Evolutionary conservation across 371 early-diverging fungal genomes (phyloP), one percentile per base, ranked within the genome.

Genomic region (Nematocida parisii): DNA sequence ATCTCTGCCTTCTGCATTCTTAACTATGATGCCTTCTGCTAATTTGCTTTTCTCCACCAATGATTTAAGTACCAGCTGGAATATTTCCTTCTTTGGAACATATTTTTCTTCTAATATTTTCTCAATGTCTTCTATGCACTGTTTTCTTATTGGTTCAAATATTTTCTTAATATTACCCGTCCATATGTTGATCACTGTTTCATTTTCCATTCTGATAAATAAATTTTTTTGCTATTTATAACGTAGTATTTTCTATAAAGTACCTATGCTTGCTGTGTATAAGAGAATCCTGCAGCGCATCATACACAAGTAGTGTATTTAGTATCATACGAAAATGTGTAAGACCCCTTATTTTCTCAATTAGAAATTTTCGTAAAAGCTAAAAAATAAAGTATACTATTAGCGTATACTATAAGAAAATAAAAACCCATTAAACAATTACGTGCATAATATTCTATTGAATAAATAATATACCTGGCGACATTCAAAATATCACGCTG

Each of bases 181-280:
- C 42, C 42, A 22, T 15, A 64, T 64, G 22, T 42, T 42, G 44
- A 45, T 45, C 64, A 64, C 27, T 39, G 27, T 39, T 13, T 44
- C 44, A n/a, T 13, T 7, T n/a, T 64, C 64, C 64, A 64, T 64
- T 27, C 7, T 33, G 44, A 33, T 42, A 42, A 64, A 64, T 64
- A 42, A 64, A 64, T 3, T 40, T 64, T 64, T 64, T 27, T 5
- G 42, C 61, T 13, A 61, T 61, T 61, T n/a, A 61, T n/a, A 33
- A 33, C 33, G 33, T 33, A 33, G 2, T 33, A 33, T 33, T 33
- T 33, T 33, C 33, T 33, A 18, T 54, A 54, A 54, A 18, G 55
- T 20, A 18, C 55, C 20, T 18, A 54, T 15, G 55, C 55, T 54
- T 54, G 55, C 0, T 20, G 15, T 20, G 18, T 20, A 18, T 15